Evolutionary conservation across 495 filamentous ascomycete species (phyloP).

Genomic region (Chaetomidium leptoderma): DNA sequence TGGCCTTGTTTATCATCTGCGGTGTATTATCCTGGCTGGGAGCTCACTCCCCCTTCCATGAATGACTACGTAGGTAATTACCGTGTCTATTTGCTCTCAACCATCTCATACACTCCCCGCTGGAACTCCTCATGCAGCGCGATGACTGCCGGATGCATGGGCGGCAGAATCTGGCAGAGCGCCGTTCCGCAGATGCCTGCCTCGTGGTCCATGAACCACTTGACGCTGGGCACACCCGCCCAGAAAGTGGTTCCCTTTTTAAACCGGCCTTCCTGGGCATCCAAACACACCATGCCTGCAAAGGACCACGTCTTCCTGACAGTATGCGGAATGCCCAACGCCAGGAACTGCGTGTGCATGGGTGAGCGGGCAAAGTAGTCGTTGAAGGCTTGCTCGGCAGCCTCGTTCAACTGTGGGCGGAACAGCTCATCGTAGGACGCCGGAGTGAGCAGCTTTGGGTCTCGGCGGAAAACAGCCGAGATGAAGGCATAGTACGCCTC

Average conservation of each 20-base stretch:
- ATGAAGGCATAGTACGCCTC: constrained; percentile 16
- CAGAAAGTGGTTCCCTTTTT: constrained; percentile 12
- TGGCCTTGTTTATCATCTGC: no score
- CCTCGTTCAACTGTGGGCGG: constrained; percentile 17
- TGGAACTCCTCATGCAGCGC: constrained; percentile 13
- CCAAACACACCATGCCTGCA: constrained; percentile 10
- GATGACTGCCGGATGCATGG: constrained; percentile 12
- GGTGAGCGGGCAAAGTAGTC: constrained; percentile 11
- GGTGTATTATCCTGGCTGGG: no score
- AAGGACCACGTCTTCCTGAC: constrained; percentile 16
- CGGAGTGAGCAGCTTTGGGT: background rate
- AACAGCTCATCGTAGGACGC: constrained; percentile 17
- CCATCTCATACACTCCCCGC: constrained; percentile 12
- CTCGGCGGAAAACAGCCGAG: constrained; percentile 15
- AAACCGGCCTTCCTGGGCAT: constrained; percentile 10
- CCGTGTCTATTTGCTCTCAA: no score
- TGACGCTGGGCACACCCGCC: constrained; percentile 12
- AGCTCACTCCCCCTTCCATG: no score
- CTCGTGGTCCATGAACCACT: constrained; percentile 18
- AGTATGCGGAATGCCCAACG: constrained; percentile 5
- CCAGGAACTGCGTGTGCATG: constrained; percentile 8
- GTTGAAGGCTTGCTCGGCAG: constrained; percentile 11
- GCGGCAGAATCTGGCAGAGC: constrained; percentile 14
- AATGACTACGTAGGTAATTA: no score
- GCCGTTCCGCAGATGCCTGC: constrained; percentile 12